These are phyloP conservation scores for Peltaster fructicola DNA, from an alignment of 2,329 filamentous ascomycete species.

Conservation along the genomic window DNA sequence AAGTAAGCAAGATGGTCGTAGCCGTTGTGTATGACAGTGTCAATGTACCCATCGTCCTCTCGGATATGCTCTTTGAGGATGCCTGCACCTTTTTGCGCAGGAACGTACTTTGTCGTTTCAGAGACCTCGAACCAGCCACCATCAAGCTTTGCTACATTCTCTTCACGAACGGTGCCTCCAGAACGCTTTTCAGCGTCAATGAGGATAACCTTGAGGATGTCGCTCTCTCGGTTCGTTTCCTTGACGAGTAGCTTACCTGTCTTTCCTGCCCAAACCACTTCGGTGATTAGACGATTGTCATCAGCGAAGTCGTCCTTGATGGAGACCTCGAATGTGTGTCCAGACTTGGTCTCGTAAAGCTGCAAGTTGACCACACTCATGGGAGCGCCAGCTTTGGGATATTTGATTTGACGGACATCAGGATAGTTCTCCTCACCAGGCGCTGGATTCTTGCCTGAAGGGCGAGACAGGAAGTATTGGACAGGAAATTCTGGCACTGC, in stretches of 20 bases:
- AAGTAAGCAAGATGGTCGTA: constrained; percentile 92
- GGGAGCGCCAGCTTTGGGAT: constrained; percentile 85
- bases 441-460: constrained; percentile 52
- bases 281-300: constrained; percentile 76
- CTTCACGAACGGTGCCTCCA: constrained; percentile 61
- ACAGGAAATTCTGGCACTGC: constrained; percentile 80
- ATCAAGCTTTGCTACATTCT: constrained; percentile 69
- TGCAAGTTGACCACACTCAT: constrained; percentile 79
- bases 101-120: constrained; percentile 69
- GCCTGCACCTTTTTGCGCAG: constrained; percentile 60
- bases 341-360: constrained; percentile 70
- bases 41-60: constrained; percentile 74
- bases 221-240: constrained; percentile 86
- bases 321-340: constrained; percentile 62
- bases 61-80: constrained; percentile 23
- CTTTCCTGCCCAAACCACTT: constrained; percentile 72
- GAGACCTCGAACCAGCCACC: constrained; percentile 96
- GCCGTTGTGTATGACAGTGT: constrained; percentile 70
- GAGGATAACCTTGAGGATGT: constrained; percentile 71
- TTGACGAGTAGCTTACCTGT: constrained; percentile 64
- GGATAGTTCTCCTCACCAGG: constrained; percentile 75
- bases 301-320: constrained; percentile 62
- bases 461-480: constrained; percentile 79
- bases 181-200: constrained; percentile 59
- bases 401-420: constrained; percentile 83